Evolutionary conservation across 352 stramenopile species (phyloP).

Genomic region (Chrysophaeum taylorii): DNA sequence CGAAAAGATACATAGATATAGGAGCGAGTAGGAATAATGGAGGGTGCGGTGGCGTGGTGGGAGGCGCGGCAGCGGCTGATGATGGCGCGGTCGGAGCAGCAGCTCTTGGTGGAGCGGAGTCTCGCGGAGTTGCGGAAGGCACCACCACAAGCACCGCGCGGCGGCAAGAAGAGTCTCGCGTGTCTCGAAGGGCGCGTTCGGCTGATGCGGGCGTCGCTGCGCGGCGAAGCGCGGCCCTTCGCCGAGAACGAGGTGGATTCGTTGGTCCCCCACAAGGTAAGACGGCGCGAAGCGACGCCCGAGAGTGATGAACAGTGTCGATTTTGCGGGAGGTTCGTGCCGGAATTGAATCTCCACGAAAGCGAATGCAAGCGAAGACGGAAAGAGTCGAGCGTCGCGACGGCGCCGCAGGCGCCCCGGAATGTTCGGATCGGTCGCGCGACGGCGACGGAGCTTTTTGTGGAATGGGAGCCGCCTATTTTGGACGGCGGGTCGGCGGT

Average conservation of each 20-base stretch:
- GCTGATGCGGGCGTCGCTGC: not conserved
- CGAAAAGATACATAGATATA: too few species aligned
- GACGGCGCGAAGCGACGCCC: not conserved
- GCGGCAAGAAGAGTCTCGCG: too few species aligned
- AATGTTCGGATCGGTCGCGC: conserved; percentile 3
- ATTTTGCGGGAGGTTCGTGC: too few species aligned
- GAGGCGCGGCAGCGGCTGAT: too few species aligned
- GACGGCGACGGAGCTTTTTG: not conserved
- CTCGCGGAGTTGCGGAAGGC: too few species aligned
- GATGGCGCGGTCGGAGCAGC: too few species aligned
- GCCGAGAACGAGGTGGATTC: not conserved
- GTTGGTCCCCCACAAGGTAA: not conserved
- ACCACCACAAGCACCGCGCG: too few species aligned
- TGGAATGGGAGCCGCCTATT: conserved; percentile 32
- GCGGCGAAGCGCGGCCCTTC: not conserved
- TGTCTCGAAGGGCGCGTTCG: not conserved
- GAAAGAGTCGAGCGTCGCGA: not conserved
- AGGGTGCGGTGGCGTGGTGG: too few species aligned
- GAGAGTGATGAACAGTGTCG: too few species aligned
- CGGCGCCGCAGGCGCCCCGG: conserved; percentile 18
- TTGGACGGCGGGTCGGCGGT: conserved; percentile 28
- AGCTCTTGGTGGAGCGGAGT: too few species aligned
- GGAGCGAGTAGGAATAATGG: too few species aligned
- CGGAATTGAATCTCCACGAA: too few species aligned
- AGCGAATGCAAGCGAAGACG: not conserved